Evolutionary conservation across 441 rosid genomes (phyloP).

Genomic region (Syzygium malaccense): DNA sequence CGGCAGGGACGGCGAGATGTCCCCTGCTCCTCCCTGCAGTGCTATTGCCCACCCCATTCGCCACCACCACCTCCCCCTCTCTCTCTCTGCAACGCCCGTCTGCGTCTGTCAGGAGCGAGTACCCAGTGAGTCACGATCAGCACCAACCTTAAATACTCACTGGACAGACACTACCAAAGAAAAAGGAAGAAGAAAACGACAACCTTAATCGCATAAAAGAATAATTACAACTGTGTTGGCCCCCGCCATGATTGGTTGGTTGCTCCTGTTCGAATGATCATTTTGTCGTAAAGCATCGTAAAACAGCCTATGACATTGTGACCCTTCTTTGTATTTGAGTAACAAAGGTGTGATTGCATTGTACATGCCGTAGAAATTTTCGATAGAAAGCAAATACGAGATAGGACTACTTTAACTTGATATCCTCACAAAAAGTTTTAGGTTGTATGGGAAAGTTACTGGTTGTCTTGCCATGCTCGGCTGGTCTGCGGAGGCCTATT

Average conservation of each 20-base stretch:
- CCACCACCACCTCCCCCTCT: not conserved
- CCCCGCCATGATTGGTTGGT: not conserved
- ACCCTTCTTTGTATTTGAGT: not conserved
- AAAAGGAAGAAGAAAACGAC: not conserved
- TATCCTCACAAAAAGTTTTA: too few relatives aligned
- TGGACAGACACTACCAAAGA: not conserved
- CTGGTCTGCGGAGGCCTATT: not conserved
- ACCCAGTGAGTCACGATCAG: not conserved
- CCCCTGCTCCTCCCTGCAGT: slow-evolving; percentile 89
- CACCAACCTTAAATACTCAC: not conserved
- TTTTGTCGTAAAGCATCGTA: not conserved
- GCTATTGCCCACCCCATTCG: slow-evolving; percentile 89
- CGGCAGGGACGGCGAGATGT: slow-evolving; percentile 41
- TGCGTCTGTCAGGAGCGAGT: not conserved
- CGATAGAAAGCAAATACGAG: too few relatives aligned
- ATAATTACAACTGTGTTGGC: not conserved
- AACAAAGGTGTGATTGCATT: not conserved
- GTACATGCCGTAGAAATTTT: not conserved
- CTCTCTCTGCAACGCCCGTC: not conserved
- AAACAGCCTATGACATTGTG: not conserved
- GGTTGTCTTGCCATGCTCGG: not conserved
- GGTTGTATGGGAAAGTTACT: not conserved
- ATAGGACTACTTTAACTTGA: too few relatives aligned
- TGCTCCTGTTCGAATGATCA: not conserved
- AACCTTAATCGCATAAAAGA: not conserved